phyloP scores from a whole-genome alignment of 2,329 filamentous ascomycete genomes.

The Fusarium sp. region DNA sequence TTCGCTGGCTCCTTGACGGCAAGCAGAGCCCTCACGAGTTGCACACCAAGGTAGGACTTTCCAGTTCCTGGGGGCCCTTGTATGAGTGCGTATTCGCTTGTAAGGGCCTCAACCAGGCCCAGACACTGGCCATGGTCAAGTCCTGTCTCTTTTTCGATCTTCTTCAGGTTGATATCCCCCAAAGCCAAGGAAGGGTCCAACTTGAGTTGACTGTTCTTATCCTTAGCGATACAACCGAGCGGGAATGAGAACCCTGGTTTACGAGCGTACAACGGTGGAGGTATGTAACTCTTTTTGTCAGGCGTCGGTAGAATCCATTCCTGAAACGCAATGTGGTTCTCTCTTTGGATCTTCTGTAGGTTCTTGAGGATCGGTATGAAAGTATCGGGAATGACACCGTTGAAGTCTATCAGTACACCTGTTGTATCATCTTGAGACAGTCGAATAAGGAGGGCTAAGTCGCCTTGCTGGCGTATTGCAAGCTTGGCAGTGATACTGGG shows the following conservation, averaged over 20 bases:
- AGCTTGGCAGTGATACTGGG: conserved; percentile 22
- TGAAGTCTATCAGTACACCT: conserved; percentile 33
- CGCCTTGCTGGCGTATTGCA: neutral
- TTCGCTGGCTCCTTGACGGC: conserved; percentile 54
- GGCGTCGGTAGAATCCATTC: conserved; percentile 18
- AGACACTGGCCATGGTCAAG: conserved; percentile 66
- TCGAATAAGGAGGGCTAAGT: neutral
- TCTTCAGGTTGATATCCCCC: neutral
- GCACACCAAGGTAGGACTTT: conserved; percentile 72
- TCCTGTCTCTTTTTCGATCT: conserved; percentile 49
- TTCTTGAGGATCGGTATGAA: conserved; percentile 26
- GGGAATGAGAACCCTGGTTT: conserved; percentile 64
- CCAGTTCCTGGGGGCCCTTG: conserved; percentile 79
- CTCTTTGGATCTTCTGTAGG: conserved; percentile 13
- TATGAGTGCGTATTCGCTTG: conserved; percentile 68
- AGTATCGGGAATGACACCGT: conserved; percentile 22
- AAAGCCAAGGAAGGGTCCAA: neutral
- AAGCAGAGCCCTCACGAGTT: conserved; percentile 67
- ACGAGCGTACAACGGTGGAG: conserved; percentile 64
- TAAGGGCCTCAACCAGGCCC: conserved; percentile 67
- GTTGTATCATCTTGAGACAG: neutral
- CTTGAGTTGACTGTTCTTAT: conserved; percentile 8
- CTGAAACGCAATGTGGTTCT: conserved; percentile 15
- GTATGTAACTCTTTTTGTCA: neutral
- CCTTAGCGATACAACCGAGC: conserved; percentile 52